phyloP scores from a whole-genome alignment of 306 rosid genomes.

The Dryas alaskensis region DNA sequence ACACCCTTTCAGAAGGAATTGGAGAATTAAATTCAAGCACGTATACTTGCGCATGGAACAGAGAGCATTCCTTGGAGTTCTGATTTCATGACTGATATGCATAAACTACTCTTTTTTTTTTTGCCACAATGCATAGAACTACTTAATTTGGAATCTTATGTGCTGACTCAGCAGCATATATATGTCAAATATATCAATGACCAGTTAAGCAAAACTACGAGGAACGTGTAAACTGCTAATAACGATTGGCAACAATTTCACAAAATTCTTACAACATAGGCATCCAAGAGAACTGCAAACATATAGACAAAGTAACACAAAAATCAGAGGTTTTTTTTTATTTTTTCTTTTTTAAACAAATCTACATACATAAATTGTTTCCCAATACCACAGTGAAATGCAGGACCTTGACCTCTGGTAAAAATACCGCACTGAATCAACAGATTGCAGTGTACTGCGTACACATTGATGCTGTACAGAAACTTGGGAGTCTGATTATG shows the following conservation, averaged over 20 bases:
- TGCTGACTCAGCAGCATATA: no score
- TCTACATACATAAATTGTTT: constrained; percentile 32
- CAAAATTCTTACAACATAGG: constrained; percentile 18
- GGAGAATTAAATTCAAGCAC: no score
- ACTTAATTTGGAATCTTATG: no score
- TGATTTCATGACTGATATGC: no score
- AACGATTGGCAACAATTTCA: constrained; percentile 24
- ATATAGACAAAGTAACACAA: constrained; percentile 25
- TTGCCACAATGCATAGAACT: no score
- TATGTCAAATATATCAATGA: no score
- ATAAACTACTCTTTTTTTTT: no score
- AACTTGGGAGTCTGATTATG: constrained; percentile 19
- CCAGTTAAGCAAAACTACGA: no score
- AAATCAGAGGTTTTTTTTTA: constrained; percentile 18
- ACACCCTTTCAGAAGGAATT: no score
- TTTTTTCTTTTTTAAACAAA: background rate
- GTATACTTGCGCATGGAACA: no score
- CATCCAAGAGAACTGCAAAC: constrained; percentile 28
- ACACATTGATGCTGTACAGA: constrained; percentile 42
- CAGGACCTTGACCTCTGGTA: constrained; percentile 10
- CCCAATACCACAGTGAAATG: background rate
- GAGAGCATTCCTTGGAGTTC: no score
- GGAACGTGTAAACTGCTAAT: constrained; percentile 10
- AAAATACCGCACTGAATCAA: constrained; percentile 13
- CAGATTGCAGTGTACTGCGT: constrained; percentile 17